Evolutionary conservation across 441 rosid genomes (phyloP).

Genomic region (Eruca vesicaria): DNA sequence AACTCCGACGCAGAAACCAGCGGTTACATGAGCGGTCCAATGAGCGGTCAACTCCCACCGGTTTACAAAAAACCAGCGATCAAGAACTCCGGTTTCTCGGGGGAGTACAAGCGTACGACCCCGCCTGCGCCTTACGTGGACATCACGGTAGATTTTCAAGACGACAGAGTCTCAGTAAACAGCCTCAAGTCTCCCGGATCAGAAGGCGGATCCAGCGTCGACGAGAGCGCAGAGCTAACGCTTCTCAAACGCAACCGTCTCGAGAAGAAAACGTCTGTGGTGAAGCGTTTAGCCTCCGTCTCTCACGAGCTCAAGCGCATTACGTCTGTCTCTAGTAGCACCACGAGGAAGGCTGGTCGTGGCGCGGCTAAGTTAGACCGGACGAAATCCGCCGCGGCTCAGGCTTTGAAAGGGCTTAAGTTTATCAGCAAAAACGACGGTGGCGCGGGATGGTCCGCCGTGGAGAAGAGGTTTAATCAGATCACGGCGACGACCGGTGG

Average conservation of each 20-base stretch:
- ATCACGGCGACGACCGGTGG: constrained; percentile 43
- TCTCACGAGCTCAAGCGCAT: constrained; percentile 50
- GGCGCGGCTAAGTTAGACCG: constrained; percentile 43
- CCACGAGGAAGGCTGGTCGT: constrained; percentile 31
- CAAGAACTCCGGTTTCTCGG: constrained; percentile 8
- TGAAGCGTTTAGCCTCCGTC: constrained; percentile 41
- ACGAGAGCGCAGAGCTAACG: constrained; percentile 39
- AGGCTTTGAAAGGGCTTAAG: constrained; percentile 53
- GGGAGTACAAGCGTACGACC: constrained; percentile 9
- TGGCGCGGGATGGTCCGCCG: constrained; percentile 51
- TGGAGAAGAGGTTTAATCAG: constrained; percentile 50
- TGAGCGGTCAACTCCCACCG: constrained; percentile 43
- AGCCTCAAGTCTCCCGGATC: constrained; percentile 28
- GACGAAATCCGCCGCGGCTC: constrained; percentile 49
- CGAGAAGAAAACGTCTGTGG: constrained; percentile 42
- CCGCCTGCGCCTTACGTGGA: constrained; percentile 41
- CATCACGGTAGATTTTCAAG: constrained; percentile 46
- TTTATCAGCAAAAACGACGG: constrained; percentile 52
- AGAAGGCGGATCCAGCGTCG: constrained; percentile 30
- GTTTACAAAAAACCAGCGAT: constrained; percentile 35
- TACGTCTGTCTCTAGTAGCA: constrained; percentile 39
- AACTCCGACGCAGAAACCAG: constrained; percentile 40
- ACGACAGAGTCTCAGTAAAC: constrained; percentile 43
- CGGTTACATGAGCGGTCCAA: constrained; percentile 40
- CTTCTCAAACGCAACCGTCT: constrained; percentile 39